These are phyloP conservation scores for Lophium mytilinum DNA, from an alignment of 495 filamentous ascomycete genomes.

Conservation along the genomic window DNA sequence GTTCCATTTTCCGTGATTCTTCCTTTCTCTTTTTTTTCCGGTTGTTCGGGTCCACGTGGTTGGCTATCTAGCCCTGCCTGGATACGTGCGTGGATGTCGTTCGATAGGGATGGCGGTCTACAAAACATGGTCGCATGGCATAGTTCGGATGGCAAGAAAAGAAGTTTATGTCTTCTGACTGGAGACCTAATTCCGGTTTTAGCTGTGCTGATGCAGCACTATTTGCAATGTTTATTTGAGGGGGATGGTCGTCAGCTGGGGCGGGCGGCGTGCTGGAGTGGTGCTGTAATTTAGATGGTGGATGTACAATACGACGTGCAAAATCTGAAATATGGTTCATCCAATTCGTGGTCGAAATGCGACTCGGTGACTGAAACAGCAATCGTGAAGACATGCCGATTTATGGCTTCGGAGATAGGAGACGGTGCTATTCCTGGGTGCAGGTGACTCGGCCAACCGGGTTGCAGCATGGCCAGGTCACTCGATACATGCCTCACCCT, in stretches of 20 bases:
- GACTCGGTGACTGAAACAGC: too few relatives aligned
- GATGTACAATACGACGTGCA: constrained; percentile 3
- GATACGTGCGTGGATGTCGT: constrained; percentile 3
- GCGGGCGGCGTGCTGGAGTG: not conserved
- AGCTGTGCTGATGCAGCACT: not conserved
- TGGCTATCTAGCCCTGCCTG: constrained; percentile 15
- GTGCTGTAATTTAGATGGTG: constrained; percentile 9
- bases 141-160: not conserved
- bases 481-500: not conserved
- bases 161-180: not conserved
- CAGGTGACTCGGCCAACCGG: too few relatives aligned
- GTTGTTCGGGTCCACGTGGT: constrained; percentile 5
- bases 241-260: not conserved
- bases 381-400: too few relatives aligned
- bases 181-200: not conserved
- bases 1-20: constrained; percentile 3
- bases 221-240: not conserved
- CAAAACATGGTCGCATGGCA: not conserved
- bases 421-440: too few relatives aligned
- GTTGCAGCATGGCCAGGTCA: not conserved
- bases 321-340: not conserved
- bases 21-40: constrained; percentile 1
- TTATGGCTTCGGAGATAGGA: too few relatives aligned
- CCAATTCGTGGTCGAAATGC: too few relatives aligned
- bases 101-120: not conserved